Base-by-base conservation (phyloP, 352 stramenopile genomes). In the Saprolegnia parasitica region DNA sequence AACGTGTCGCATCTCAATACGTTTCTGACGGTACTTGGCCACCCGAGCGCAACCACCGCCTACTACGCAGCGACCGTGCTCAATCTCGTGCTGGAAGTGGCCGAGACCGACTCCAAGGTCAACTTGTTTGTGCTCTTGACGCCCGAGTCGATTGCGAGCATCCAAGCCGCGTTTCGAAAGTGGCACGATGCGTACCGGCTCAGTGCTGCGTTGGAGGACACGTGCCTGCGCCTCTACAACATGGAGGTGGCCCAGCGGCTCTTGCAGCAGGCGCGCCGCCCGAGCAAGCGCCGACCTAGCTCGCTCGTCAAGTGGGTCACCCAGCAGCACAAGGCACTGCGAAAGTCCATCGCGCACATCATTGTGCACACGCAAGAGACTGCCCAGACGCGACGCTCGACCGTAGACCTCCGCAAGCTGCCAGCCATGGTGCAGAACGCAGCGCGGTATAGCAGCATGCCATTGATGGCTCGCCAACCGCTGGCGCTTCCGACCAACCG, bases 101-200 rank as follows among this genome's bases (percentile, higher is more conserved):
- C 63, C 15, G 63, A 70, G 26, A 26, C 45, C 6, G 45, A 40
- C 3, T 10, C 6, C 10, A 23, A 21, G 40, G 37, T 23, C n/a
- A 67, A 67, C 26, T 29, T 67, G 37, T 67, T 67, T 56, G 37
- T 42, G 4, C 40, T 67, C 5, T 26, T 67, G 20, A 67, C 58
- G 29, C 58, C 58, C 4, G 58, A 24, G 58, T 67, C 58, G 11
- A 67, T 67, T 21, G n/a, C 21, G 21, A 37, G 42, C 11, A 20
- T 67, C 6, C 58, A 42, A 9, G 0, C 21, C 10, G 40, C 58
- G 16, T 56, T 67, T 24, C 42, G 39, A 20, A 20, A 42, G 18
- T 67, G 50, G 16, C 58, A 54, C 23, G 58, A 37, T 5, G 39
- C 37, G 18, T 67, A 67, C 58, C 21, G 40, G 1, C 35, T 56